A percentile compares a stretch with the other conserved stretches of the same genome.
phyloP scores from a whole-genome alignment of 768 basidiomycete species.

The Phylloporus sp. region DNA sequence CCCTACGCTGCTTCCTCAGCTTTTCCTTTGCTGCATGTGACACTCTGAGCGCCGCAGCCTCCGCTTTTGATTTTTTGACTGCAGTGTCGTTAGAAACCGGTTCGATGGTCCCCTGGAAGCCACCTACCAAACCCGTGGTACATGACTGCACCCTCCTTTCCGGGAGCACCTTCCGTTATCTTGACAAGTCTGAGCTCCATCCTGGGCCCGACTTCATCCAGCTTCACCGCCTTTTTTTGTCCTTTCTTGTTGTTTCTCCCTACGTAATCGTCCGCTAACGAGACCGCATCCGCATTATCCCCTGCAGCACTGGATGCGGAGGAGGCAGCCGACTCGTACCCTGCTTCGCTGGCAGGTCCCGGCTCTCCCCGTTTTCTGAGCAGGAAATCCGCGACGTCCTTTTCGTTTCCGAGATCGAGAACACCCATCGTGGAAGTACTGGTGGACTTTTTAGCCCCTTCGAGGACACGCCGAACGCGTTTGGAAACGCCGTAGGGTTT shows the following conservation, averaged over 20 bases:
- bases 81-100: constrained; percentile 9
- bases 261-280: constrained; percentile 89
- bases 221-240: constrained; percentile 80
- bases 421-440: constrained; percentile 34
- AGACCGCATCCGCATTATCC: constrained; percentile 75
- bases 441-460: constrained; percentile 41
- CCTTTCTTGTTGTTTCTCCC: constrained; percentile 93
- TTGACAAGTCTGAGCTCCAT: constrained; percentile 93
- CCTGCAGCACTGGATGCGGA: constrained; percentile 78
- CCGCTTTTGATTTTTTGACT: constrained; percentile 90
- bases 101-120: not conserved
- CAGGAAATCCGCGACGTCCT: constrained; percentile 94
- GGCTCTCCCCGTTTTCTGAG: constrained; percentile 63
- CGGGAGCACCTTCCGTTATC: constrained; percentile 90
- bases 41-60: constrained; percentile 59
- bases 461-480: constrained; percentile 83
- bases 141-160: constrained; percentile 88
- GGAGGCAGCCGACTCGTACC: constrained; percentile 79
- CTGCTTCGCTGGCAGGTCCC: constrained; percentile 51
- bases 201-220: constrained; percentile 93
- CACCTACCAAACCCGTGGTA: constrained; percentile 89
- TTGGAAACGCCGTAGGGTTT: constrained; percentile 92
- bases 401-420: constrained; percentile 81
- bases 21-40: constrained; percentile 75
- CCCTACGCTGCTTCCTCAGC: constrained; percentile 69